Percentiles rank a stretch among this genome's conserved stretches.
These are phyloP conservation scores for Sonneratia alba DNA, from an alignment of 345 rosid species.

Conservation along the genomic window DNA sequence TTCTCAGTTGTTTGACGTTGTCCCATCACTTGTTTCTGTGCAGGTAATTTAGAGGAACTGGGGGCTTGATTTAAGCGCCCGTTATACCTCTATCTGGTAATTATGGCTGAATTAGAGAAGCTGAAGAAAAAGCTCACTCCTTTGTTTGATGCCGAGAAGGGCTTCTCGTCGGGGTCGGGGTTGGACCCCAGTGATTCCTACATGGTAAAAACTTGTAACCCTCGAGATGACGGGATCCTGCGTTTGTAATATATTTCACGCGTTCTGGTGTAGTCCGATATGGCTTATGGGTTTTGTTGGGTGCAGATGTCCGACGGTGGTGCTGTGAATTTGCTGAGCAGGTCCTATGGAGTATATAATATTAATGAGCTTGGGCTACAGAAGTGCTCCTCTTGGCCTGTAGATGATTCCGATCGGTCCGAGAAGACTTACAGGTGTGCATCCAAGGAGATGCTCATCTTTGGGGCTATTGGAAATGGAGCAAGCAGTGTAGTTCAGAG, in stretches of 20 bases:
- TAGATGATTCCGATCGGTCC: slow-evolving; percentile 42
- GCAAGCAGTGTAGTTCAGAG: slow-evolving; percentile 98
- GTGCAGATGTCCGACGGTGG: slow-evolving; percentile 82
- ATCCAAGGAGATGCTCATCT: slow-evolving; percentile 82
- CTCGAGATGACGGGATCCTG: not conserved
- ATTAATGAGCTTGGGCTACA: slow-evolving; percentile 86
- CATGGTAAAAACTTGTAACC: slow-evolving; percentile 34
- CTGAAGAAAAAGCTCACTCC: slow-evolving; percentile 76
- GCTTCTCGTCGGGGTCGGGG: slow-evolving; percentile 61
- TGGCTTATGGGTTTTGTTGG: not conserved
- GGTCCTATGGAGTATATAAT: slow-evolving; percentile 93
- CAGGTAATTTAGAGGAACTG: not conserved
- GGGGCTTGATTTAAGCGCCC: not conserved
- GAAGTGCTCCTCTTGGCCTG: slow-evolving; percentile 55
- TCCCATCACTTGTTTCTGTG: not conserved
- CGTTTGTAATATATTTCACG: not conserved
- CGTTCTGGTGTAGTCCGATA: not conserved
- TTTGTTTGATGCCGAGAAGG: slow-evolving; percentile 87
- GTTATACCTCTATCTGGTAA: not conserved
- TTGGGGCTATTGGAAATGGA: slow-evolving; percentile 91
- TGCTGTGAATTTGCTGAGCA: slow-evolving; percentile 79
- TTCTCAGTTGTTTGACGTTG: not conserved
- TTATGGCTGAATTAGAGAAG: slow-evolving; percentile 90
- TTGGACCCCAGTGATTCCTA: slow-evolving; percentile 66
- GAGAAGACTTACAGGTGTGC: slow-evolving; percentile 86